A percentile compares a stretch with the other conserved stretches of the same genome.
Conservation (phyloP, 345 rosid genomes). For the Ailanthus altissimus region DNA sequence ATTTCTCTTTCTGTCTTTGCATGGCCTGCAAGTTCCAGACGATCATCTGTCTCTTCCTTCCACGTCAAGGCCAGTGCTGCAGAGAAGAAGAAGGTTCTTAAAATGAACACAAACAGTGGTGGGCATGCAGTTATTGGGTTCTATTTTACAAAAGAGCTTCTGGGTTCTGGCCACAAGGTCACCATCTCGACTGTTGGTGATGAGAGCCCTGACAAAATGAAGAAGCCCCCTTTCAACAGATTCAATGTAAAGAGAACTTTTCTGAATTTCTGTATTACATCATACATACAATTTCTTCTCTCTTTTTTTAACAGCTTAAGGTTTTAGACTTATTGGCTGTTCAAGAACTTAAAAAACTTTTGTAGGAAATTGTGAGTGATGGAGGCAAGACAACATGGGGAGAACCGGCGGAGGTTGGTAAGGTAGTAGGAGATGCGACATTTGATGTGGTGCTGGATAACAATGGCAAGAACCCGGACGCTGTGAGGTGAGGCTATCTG, state of each 20-base stretch:
- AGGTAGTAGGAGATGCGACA: constrained; percentile 56
- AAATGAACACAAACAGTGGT: constrained; percentile 82
- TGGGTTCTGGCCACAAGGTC: constrained; percentile 69
- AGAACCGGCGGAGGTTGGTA: constrained; percentile 72
- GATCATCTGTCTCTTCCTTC: constrained; percentile 37
- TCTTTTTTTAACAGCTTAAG: background rate
- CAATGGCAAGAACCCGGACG: constrained; percentile 87
- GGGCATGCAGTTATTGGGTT: constrained; percentile 92
- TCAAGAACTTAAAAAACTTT: background rate
- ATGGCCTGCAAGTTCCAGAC: constrained; percentile 26
- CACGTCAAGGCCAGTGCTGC: constrained; percentile 49
- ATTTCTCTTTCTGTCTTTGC: constrained; percentile 33
- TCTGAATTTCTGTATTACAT: background rate
- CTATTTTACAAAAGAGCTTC: constrained; percentile 86
- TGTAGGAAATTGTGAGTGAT: constrained; percentile 78
- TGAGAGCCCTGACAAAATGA: constrained; percentile 85
- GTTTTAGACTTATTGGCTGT: background rate
- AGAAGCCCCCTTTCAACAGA: constrained; percentile 85
- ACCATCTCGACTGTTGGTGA: constrained; percentile 85
- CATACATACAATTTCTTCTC: background rate
- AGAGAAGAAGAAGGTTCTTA: constrained; percentile 85
- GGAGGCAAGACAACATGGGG: constrained; percentile 97
- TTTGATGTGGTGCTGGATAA: constrained; percentile 91
- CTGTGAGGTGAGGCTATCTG: constrained; percentile 64
- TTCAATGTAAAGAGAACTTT: constrained; percentile 57